phyloP scores from a whole-genome alignment of 768 basidiomycete genomes.

The Mycena floridula region DNA sequence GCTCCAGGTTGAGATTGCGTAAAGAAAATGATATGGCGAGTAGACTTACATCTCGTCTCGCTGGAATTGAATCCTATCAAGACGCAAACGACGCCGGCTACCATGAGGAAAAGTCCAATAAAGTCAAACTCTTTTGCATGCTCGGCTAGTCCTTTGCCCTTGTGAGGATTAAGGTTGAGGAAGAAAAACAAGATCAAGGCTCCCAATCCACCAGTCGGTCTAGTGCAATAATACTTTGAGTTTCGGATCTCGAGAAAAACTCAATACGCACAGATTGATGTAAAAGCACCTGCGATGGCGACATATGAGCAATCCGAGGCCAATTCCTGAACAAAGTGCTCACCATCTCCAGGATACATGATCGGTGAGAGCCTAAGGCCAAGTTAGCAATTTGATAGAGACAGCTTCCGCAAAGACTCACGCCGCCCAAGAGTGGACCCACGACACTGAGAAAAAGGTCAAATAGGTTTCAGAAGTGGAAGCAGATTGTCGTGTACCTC shows the following conservation, averaged over 20 bases:
- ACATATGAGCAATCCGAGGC: constrained; percentile 2
- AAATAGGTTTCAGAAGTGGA: background rate
- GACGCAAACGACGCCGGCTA: constrained; percentile 59
- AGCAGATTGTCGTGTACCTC: constrained; percentile 21
- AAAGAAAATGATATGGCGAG: background rate
- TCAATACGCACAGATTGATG: constrained; percentile 56
- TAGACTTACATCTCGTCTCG: constrained; percentile 55
- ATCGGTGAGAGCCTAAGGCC: constrained; percentile 62
- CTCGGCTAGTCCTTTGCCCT: constrained; percentile 47
- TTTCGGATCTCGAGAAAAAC: no score
- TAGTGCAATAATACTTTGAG: constrained; percentile 17
- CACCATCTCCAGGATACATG: constrained; percentile 79
- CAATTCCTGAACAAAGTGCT: constrained; percentile 5
- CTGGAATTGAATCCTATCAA: constrained; percentile 72
- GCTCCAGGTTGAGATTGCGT: background rate
- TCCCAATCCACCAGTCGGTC: constrained; percentile 70
- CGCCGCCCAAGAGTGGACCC: constrained; percentile 75
- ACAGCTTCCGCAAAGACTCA: constrained; percentile 26
- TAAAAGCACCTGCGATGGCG: constrained; percentile 62
- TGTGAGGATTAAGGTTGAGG: constrained; percentile 74
- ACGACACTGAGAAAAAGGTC: constrained; percentile 7
- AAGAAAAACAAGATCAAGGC: constrained; percentile 60
- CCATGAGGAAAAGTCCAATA: constrained; percentile 54
- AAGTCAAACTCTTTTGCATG: constrained; percentile 71
- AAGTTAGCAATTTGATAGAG: background rate